A percentile compares a stretch with the other conserved stretches of the same genome.
phyloP scores from a whole-genome alignment of 148 eudicot genomes.

The Nepenthes gracilis region DNA sequence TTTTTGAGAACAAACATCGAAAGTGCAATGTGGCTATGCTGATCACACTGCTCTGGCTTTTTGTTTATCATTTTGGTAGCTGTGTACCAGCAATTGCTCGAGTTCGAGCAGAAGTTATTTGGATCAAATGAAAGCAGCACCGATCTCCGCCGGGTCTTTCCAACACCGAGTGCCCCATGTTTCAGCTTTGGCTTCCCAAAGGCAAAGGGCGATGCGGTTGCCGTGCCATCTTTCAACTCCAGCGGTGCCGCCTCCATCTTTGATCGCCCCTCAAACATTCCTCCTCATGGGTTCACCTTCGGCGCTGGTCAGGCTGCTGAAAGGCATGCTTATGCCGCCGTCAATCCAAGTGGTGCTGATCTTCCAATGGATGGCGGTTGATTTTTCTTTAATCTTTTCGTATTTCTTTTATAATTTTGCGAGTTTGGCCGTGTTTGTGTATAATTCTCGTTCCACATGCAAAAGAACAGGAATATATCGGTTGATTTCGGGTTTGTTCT shows the following conservation, averaged over 20 bases:
- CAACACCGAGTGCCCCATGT: conserved; percentile 15
- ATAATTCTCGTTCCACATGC: too few relatives aligned
- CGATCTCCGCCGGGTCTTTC: conserved; percentile 14
- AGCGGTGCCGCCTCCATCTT: conserved; percentile 35
- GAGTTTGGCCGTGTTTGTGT: too few relatives aligned
- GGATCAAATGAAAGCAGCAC: conserved; percentile 27
- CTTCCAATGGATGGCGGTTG: conserved; percentile 29
- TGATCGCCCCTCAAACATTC: conserved; percentile 19
- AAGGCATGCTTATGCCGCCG: conserved; percentile 3
- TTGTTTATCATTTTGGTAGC: conserved; percentile 23
- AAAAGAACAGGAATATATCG: too few relatives aligned
- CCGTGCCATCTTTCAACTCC: conserved; percentile 42
- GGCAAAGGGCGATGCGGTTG: conserved; percentile 31
- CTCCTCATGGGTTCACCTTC: conserved; percentile 40
- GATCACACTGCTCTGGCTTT: conserved; percentile 4
- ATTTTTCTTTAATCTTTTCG: too few relatives aligned
- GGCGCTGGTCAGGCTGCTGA: conserved; percentile 27
- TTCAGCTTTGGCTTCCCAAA: conserved; percentile 68
- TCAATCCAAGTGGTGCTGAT: conserved; percentile 20
- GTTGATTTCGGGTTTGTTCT: too few relatives aligned
- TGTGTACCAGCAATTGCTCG: conserved; percentile 48
- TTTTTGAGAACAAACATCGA: too few relatives aligned
- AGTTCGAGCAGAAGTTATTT: conserved; percentile 48
- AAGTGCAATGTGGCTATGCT: background rate
- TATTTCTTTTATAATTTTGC: too few relatives aligned